Evolutionary conservation across 176 grass and related monocot genomes (phyloP), one percentile per base, ranked within the genome.

Genomic region (Oryza glaberrima): DNA sequence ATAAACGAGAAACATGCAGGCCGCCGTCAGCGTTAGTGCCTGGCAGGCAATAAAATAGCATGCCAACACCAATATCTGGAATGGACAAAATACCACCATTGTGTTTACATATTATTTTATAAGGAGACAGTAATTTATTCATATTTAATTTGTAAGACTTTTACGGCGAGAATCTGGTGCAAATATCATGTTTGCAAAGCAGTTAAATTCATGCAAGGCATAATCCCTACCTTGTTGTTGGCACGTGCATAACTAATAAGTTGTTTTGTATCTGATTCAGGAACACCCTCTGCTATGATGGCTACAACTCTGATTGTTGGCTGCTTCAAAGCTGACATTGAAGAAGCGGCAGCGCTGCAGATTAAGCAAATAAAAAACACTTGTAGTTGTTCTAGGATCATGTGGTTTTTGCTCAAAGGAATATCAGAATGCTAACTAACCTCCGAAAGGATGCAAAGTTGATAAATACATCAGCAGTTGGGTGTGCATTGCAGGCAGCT

Each of bases 221-320:
- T 23, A 73, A 36, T 65, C n/a, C 68, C 43, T 88, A 98, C 96
- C 90, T 99, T 99, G 78, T 99, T 96, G 82, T 99, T 99, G 71
- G 94, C 88, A 56, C 79, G 85, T 75, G 97, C 97, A 84, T 89
- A 99, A 80, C 90, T 92, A 86, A 99, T 96, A 60, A 99, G 81
- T 71, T 96, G 93, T 76, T 99, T 99, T 67, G 96, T 67, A 15
- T 99, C 93, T 65, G 91, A 94, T 86, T 99, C 96, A 77, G 96
- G 96, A 83, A 99, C 96, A 82, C 96, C 96, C 86, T 99, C 96
- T 26, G 93, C 96, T 28, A 99, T 99, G 86, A 99, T 96, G 83
- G 96, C 96, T 84, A 99, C 88, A 56, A 96, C 93, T 87, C 91
- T 90, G 73, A 99, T 92, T 51, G 96, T 99, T 66, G 91, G 82